Evolutionary conservation across 352 stramenopile species (phyloP), one percentile per base, ranked within the genome.

Genomic region (Globisporangium heterothallicum): DNA sequence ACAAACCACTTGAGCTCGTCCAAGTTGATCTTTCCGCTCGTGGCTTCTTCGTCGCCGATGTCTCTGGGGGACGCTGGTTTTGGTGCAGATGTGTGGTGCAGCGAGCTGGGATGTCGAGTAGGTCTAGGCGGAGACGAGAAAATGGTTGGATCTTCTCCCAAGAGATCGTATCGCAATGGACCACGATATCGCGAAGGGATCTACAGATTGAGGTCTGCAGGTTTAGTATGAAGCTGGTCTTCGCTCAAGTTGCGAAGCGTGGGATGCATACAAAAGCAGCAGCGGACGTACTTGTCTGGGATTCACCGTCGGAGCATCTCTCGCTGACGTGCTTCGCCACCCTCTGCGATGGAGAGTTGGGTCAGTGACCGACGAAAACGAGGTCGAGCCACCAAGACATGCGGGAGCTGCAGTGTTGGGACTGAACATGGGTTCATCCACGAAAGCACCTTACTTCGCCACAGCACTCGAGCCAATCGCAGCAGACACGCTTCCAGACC

Each of bases 1-100:
- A 88, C 67, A 27, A 84, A 72, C 81, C 81, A 92, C 47, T 77
- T 68, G 44, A 90, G 54, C 46, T 90, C 79, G 12, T 88, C 79
- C 4, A 73, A 32, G 50, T 86, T 88, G 13, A 52, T 72, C 44
- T 57, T 43, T n/a, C 21, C 12, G 14, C 32, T 43, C 6, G 24
- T 34, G 14, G 12, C 38, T 6, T 44, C 46, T 21, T 32, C 45
- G 10, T 52, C 16, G 43, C 64, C 19, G 4, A 14, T 59, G 41
- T 14, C 24, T 61, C 43, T 25, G 34, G 4, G 3, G 46, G n/a
- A 10, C n/a, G 25, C 10, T 24, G 19, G 22, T n/a, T n/a, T 47
- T 35, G 38, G 24, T 19, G 30, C 36, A 18, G 22, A 10, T 8
- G n/a, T 22, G 9, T 19, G 34, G 35, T 18, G 36, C 40, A 18